Base-by-base conservation (phyloP, 139 green algal species). In the Mychonastes homosphaera region DNA sequence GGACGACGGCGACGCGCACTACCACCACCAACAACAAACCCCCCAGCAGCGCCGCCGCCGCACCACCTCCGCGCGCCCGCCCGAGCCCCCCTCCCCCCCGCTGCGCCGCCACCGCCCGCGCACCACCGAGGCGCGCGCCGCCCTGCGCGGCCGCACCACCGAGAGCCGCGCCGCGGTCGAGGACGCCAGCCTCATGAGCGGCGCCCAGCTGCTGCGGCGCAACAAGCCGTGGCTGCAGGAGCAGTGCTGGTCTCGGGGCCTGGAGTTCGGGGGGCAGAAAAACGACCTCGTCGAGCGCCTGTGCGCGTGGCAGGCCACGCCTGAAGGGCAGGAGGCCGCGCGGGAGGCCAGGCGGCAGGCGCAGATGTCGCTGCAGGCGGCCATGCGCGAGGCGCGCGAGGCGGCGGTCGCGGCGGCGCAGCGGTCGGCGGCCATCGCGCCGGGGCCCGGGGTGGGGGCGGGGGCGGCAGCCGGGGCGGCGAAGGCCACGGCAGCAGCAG, bases 201-300 rank as follows among this genome's bases (percentile, higher is more conserved):
- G 49, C 28, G 41, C 24, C 7, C 58, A 65, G 47, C 34, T 65
- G 34, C 29, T 65, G 29, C 18, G 58, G 32, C 53, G 58, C 32
- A 65, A 64, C 45, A 64, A 64, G 58, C 32, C 58, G 34, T 65
- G 58, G 58, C 58, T 65, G 15, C 30, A 44, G 21, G 40, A 65
- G 45, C 40, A 65, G 26, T 65, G 58, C 43, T 65, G 58, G 58
- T 15, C 44, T 6, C 23, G 46, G 16, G 4, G 43, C 21, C 34
- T 65, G 46, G 24, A 24, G 7, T 43, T 55, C 43, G 46, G 49
- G 10, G 58, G 46, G n/a, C 45, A 47, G 12, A 65, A 65, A 32
- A 28, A 47, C 16, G 35, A 49, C 1, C 46, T 65, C 0, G 24
- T 65, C 21, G 24, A 48, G 58, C 58, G 30, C n/a, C 46, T 65